Base-by-base conservation (phyloP, 2,329 filamentous ascomycete species). In the Clarireedia monteithiana region DNA sequence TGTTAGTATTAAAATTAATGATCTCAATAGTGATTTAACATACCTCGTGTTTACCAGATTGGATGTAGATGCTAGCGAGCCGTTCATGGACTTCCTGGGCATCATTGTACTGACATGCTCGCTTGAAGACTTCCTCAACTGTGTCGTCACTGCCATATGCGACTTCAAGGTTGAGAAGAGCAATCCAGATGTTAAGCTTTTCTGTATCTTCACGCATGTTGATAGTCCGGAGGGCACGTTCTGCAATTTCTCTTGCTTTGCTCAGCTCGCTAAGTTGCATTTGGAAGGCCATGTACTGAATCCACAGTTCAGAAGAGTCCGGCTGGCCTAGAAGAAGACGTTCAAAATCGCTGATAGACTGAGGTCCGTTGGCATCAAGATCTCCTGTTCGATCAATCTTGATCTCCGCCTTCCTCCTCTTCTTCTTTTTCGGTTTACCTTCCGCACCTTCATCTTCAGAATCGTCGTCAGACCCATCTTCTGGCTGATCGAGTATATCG, bases 281-380 rank as follows among this genome's bases (percentile, higher is more conserved):
- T 73, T 97, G 90, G 80, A 95, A 95, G n/a, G 91, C 91, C 90
- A 99, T 97, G 74, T 99, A 99, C 62, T 89, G 83, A 54, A 96
- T 89, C 94, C 94, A 99, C 27, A 97, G 80, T 59, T 86, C 78
- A 0, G 92, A 95, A n/a, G 89, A 92, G 73, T 97, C 91, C 2
- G 94, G 91, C 69, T 95, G 88, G 55, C 91, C 89, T 23, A 99
- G 82, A 44, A 99, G 81, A 24, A 96, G 84, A 63, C 94, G 86
- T 74, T 99, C 95, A 70, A 91, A 99, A 72, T 99, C 95, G 60
- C 88, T 89, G 15, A 89, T 82, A 1, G 89, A 92, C 69, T 95
- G 91, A 2, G 94, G 94, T 0, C 92, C 92, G 64, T 91, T 83
- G 48, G 82, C 84, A 69, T 96, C 91, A 10, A 99, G 82, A 64